These are phyloP conservation scores for Entomophthora muscae DNA, from an alignment of 371 early-diverging fungal genomes.

Conservation along the genomic window DNA sequence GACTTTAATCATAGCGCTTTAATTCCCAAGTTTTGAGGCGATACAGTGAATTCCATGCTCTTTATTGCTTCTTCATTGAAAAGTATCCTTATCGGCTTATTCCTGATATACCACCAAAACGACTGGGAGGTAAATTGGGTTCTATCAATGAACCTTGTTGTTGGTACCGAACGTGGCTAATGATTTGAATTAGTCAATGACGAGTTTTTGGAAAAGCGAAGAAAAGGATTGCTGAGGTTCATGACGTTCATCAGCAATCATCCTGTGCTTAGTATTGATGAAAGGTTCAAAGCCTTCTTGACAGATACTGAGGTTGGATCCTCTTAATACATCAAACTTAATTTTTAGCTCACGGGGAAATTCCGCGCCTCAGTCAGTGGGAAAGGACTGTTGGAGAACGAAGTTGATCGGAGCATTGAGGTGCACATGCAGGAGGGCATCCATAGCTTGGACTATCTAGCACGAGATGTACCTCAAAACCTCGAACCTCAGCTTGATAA, in stretches of 20 bases:
- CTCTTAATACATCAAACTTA: not conserved
- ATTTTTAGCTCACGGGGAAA: not conserved
- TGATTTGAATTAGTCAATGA: slow-evolving; percentile 24
- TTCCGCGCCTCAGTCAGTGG: not conserved
- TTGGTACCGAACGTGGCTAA: not conserved
- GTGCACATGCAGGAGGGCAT: not conserved
- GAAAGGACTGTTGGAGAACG: not conserved
- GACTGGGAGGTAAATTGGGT: slow-evolving; percentile 27
- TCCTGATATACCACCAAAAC: slow-evolving; percentile 45
- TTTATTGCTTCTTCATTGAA: slow-evolving; percentile 46
- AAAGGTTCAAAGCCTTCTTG: slow-evolving; percentile 35
- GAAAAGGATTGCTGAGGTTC: slow-evolving; percentile 54
- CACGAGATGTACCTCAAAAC: not conserved
- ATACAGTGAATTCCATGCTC: slow-evolving; percentile 75
- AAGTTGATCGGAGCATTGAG: not conserved
- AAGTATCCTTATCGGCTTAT: slow-evolving; percentile 57
- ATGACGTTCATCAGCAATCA: slow-evolving; percentile 56
- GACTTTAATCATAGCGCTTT: slow-evolving; percentile 16
- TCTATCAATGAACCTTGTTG: slow-evolving; percentile 8
- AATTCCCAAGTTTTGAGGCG: slow-evolving; percentile 43
- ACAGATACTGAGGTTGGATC: slow-evolving; percentile 39
- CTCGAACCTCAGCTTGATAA: not conserved
- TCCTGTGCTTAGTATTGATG: slow-evolving; percentile 46
- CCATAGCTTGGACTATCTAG: not conserved
- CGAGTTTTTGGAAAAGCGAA: slow-evolving; percentile 49